Base-by-base conservation (phyloP, 106 monocot genomes). In the Phalaenopsis aphrodite region DNA sequence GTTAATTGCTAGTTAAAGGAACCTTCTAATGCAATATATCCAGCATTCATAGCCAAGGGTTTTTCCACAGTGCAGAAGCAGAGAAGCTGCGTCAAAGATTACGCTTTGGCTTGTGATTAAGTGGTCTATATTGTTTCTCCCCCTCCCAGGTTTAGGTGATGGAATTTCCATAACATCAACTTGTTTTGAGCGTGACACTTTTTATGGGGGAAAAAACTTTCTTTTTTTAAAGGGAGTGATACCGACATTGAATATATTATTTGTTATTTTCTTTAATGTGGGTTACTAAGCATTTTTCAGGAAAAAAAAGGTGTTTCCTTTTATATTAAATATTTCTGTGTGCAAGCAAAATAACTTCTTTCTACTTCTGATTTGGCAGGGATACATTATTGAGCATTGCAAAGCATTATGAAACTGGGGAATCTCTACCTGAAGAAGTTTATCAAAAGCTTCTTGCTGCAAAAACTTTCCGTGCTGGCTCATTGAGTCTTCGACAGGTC, bases 331-430 rank as follows among this genome's bases (percentile, higher is more conserved):
- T 61, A 21, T 39, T 39, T 69, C 39, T 12, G 38, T 38, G 14
- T 39, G 39, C 39, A 12, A 38, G 39, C 38, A 4, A 46, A 15
- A 42, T 73, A 42, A 45, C 43, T 74, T 74, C 1, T 18, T 74
- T 74, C 5, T 74, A 74, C 9, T 19, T n/a, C 5, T 74, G 5
- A 45, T 74, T 42, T 45, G 6, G 43, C 43, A 99, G 98, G 85
- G 91, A 99, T 83, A 99, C 98, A n/a, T 87, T 99, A 36, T 84
- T 94, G 91, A 89, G 94, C 78, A 89, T 99, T 85, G 98, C 98
- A 76, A 94, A 95, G 75, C 98, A 99, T 86, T 95, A 91, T 89
- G 98, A 99, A 88, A 99, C 93, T 79, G 98, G 92, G 47, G 98
- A 99, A 77, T 42, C 88, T 89, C 98, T 99, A 82, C 98, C 98